These are phyloP conservation scores for Infundibulicybe gibba DNA, from an alignment of 768 basidiomycete genomes.

Conservation along the genomic window DNA sequence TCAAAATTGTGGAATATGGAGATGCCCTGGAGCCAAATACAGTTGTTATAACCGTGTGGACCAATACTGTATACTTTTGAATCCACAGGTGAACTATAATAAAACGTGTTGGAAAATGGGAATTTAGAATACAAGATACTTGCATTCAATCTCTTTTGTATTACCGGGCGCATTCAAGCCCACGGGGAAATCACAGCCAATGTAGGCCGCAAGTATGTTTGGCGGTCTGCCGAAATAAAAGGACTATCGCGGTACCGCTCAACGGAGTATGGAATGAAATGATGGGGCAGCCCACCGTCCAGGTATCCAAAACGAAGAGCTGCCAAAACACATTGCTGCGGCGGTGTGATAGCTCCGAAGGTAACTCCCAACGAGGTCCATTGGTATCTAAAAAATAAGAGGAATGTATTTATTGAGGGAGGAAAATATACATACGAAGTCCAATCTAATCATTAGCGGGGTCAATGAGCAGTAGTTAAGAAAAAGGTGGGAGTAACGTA, in stretches of 20 bases:
- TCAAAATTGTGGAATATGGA: conserved; percentile 47
- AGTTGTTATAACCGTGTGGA: conserved; percentile 46
- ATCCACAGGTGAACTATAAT: conserved; percentile 51
- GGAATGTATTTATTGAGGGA: conserved; percentile 1
- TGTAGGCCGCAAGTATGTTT: conserved; percentile 44
- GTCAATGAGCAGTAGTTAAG: not conserved
- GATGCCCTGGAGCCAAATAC: conserved; percentile 53
- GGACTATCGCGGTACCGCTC: conserved; percentile 34
- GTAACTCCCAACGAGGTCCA: conserved; percentile 56
- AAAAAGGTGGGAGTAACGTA: conserved; percentile 28
- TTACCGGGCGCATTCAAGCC: conserved; percentile 36
- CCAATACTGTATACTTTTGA: conserved; percentile 48
- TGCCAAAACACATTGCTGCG: conserved; percentile 67
- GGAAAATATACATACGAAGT: conserved; percentile 39
- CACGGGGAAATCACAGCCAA: conserved; percentile 54
- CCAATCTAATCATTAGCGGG: conserved; percentile 31
- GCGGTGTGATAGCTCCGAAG: conserved; percentile 35
- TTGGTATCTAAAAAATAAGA: conserved; percentile 45
- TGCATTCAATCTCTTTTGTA: conserved; percentile 39
- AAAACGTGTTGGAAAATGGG: conserved; percentile 1
- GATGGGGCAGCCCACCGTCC: conserved; percentile 37
- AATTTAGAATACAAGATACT: conserved; percentile 9
- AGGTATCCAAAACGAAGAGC: conserved; percentile 60
- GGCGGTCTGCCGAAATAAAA: conserved; percentile 61
- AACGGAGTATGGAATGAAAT: not conserved